Base-by-base conservation (phyloP, 2,329 filamentous ascomycete species). In the Emergomyces pasteurianus region DNA sequence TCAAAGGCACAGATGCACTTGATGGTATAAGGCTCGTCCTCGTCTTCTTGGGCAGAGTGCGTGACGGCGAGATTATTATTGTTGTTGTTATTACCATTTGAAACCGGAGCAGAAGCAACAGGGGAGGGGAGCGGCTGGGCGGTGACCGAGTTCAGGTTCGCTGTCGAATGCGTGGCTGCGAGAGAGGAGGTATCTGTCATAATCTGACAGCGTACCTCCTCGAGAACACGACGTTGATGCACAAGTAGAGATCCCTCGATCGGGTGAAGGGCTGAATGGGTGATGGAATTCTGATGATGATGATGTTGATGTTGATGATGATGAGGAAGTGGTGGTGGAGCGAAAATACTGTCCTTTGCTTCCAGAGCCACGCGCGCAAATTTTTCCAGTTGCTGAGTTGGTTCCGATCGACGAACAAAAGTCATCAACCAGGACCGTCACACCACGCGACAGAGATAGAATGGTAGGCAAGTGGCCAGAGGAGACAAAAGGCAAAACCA, bases 1-100 rank as follows among this genome's bases (percentile, higher is more conserved):
- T 85, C 80, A 75, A 88, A 96, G 73, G 86, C 86, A 78, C 94
- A 99, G 69, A 97, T 95, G 83, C 94, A 99, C 81, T 95, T 96
- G 79, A 97, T 96, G 62, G 90, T 95, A 75, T 95, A 95, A 63
- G 77, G 76, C 63, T 78, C 77, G 65, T 76, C 74, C 63, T 78
- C 76, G 57, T 77, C 76, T 63, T 72, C 70, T 59, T 69, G 68
- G 66, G 71, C 71, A 58, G 71, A 73, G 67, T 77, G 74, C 60
- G 76, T 75, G 58, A 73, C 67, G n/a, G 43, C 43, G 43, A 10
- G n/a, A n/a, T n/a, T n/a, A n/a, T n/a, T 23, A 46, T 23, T 46
- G 62, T 71, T 57, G 64, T 23, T 23, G 23, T 23, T 46, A 62
- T 71, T 57, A 64, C 76, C 75, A 68, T 78, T 77, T 63, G 70